Evolutionary conservation across 2,329 filamentous ascomycete genomes (phyloP).

Genomic region (Kalaharituber pfeilii): DNA sequence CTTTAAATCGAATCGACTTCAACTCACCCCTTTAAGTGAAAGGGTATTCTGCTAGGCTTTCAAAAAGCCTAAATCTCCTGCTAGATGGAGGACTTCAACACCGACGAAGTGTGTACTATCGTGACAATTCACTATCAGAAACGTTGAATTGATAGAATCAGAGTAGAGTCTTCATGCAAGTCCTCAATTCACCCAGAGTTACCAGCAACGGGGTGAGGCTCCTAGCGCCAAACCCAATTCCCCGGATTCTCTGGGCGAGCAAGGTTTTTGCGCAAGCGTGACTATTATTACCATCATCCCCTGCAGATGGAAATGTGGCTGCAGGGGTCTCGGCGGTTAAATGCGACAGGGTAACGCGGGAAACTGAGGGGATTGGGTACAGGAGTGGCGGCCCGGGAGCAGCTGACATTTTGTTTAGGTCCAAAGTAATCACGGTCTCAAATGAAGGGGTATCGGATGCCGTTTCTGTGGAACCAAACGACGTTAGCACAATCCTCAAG

Average conservation of each 20-base stretch:
- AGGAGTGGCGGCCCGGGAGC: neutral
- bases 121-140: neutral
- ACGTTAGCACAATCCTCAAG: neutral
- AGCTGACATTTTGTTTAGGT: neutral
- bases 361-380: neutral
- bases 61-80: neutral
- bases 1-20: too few relatives aligned
- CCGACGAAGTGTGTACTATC: neutral
- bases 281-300: neutral
- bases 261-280: neutral
- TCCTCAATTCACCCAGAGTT: neutral
- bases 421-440: neutral
- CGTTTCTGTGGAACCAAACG: neutral
- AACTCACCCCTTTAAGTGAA: too few relatives aligned
- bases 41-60: neutral
- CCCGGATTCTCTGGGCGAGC: slow-evolving; percentile 9
- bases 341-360: neutral
- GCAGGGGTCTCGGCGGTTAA: neutral
- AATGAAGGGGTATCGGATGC: neutral
- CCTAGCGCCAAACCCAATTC: slow-evolving; percentile 10
- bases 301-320: neutral
- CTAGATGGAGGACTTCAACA: too few relatives aligned
- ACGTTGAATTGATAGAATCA: neutral
- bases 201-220: slow-evolving; percentile 12
- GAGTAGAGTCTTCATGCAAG: neutral